Evolutionary conservation across 495 filamentous ascomycete species (phyloP).

Genomic region (Hypoxylon perforatum): DNA sequence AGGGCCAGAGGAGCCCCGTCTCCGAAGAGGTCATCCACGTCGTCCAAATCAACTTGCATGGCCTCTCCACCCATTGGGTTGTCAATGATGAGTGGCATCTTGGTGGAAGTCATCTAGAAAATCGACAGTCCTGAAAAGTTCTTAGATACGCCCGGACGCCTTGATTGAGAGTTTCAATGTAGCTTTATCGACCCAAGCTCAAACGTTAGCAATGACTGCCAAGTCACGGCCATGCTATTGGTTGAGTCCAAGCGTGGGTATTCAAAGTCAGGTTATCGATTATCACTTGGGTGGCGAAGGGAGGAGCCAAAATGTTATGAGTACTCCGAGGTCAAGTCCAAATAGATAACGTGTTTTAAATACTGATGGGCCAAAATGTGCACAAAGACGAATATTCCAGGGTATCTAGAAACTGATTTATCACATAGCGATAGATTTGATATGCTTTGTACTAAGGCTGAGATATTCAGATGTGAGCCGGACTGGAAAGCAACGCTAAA

Average conservation of each 20-base stretch:
- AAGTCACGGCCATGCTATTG: background rate
- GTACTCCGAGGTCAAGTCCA: too few species aligned
- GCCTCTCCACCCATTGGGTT: conserved; percentile 42
- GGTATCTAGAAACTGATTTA: background rate
- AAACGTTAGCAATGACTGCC: background rate
- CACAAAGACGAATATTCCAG: background rate
- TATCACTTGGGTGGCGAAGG: conserved; percentile 3
- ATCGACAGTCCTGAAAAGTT: background rate
- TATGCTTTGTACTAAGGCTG: too few species aligned
- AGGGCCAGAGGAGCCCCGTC: conserved; percentile 70
- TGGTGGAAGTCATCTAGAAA: conserved; percentile 43
- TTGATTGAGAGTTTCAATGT: background rate
- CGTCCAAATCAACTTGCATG: conserved; percentile 78
- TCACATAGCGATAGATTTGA: background rate
- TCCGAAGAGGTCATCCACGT: conserved; percentile 80
- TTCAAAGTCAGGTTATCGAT: conserved; percentile 1
- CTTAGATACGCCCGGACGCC: background rate
- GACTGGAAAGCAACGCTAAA: too few species aligned
- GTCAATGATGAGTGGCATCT: conserved; percentile 53
- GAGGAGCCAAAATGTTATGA: too few species aligned
- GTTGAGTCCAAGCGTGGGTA: background rate
- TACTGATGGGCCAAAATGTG: background rate
- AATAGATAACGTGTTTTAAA: too few species aligned
- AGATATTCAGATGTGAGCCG: too few species aligned
- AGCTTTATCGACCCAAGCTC: background rate